Percentiles rank a stretch among this genome's conserved stretches.
Evolutionary conservation across 495 filamentous ascomycete genomes (phyloP).

Genomic region (Lentithecium fluviatile): DNA sequence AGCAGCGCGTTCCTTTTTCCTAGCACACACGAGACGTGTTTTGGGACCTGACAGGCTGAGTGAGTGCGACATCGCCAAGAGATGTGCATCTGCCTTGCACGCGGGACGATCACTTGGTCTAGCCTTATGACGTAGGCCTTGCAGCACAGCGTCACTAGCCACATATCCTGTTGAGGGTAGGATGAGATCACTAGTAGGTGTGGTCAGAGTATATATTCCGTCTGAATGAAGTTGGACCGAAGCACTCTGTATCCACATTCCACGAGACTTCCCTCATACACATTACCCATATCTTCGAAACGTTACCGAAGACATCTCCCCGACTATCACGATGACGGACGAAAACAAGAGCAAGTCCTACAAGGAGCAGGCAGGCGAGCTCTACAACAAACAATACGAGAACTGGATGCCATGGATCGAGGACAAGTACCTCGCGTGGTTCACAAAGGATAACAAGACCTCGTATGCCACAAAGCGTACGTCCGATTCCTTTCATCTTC

Average conservation of each 20-base stretch:
- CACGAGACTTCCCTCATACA: background rate
- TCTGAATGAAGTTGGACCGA: background rate
- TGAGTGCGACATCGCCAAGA: constrained; percentile 1
- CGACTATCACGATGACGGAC: constrained; percentile 19
- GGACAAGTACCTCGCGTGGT: constrained; percentile 66
- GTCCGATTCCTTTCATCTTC: constrained; percentile 9
- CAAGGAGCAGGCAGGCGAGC: constrained; percentile 55
- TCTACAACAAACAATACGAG: constrained; percentile 66
- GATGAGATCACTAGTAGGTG: constrained; percentile 15
- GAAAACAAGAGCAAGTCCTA: constrained; percentile 40
- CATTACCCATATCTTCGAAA: too few relatives aligned
- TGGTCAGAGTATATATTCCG: background rate
- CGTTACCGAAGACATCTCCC: background rate
- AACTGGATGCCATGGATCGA: constrained; percentile 75
- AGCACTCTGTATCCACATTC: background rate
- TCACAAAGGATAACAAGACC: constrained; percentile 71
- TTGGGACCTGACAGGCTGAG: too few relatives aligned
- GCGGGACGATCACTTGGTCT: constrained; percentile 13
- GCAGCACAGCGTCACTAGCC: constrained; percentile 24
- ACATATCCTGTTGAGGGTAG: constrained; percentile 7
- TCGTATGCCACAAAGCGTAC: constrained; percentile 63
- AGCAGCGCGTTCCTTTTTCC: too few relatives aligned
- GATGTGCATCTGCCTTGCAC: constrained; percentile 10
- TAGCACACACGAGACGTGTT: too few relatives aligned
- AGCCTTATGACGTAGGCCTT: constrained; percentile 17